These are phyloP conservation scores for Taphrina deformans DNA, from an alignment of 1,139 yeast species.

Conservation along the genomic window DNA sequence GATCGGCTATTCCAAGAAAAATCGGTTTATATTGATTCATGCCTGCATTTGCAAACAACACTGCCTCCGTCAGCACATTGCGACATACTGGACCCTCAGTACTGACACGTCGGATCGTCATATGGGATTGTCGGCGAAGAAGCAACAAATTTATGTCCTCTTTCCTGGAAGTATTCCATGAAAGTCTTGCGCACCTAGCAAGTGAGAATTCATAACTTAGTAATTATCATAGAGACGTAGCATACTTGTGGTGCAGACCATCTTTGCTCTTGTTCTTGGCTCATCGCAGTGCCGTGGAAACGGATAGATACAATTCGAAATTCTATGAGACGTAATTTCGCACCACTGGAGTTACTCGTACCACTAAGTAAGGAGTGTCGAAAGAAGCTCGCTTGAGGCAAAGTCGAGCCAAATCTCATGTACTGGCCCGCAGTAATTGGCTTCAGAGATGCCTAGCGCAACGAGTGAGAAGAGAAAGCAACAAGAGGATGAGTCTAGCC, in stretches of 20 bases:
- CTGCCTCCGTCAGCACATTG: conserved; percentile 51
- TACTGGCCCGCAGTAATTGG: conserved; percentile 5
- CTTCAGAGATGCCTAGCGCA: neutral
- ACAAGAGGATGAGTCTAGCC: neutral
- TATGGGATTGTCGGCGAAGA: conserved; percentile 95
- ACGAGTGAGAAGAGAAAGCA: conserved; percentile 10
- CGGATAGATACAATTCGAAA: conserved; percentile 5
- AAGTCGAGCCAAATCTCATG: conserved; percentile 10
- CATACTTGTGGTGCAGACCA: conserved; percentile 26
- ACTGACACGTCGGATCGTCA: conserved; percentile 78
- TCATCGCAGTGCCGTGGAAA: conserved; percentile 12
- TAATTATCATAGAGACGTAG: neutral
- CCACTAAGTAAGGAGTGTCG: conserved; percentile 5
- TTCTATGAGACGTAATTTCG: neutral
- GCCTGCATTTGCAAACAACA: conserved; percentile 34
- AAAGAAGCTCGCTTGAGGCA: neutral
- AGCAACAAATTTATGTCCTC: conserved; percentile 76
- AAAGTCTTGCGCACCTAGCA: conserved; percentile 76
- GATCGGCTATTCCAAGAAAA: conserved; percentile 94
- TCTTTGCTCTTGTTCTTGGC: conserved; percentile 6
- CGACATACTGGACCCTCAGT: conserved; percentile 54
- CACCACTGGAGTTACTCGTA: neutral
- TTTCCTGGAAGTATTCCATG: conserved; percentile 67
- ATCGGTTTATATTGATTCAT: conserved; percentile 92
- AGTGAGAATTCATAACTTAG: neutral